These are phyloP conservation scores for Vaccinium corymbosum DNA, from an alignment of 148 eudicot genomes.

Conservation along the genomic window DNA sequence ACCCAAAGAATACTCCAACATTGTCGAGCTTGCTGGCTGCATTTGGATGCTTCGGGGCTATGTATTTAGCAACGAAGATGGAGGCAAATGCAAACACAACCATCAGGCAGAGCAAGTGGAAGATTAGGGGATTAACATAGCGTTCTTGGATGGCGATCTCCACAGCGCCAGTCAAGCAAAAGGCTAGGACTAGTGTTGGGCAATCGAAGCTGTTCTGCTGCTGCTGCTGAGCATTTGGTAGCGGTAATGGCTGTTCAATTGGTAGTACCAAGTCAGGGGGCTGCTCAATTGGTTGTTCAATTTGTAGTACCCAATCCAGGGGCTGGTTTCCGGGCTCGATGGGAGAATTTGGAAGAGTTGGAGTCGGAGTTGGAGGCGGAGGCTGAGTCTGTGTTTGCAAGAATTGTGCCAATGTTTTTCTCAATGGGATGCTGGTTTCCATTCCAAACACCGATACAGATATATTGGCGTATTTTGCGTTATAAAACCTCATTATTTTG, in stretches of 20 bases:
- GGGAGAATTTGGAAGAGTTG: too few relatives aligned
- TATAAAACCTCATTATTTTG: too few relatives aligned
- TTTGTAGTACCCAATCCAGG: not conserved
- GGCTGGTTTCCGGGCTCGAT: not conserved
- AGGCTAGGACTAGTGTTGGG: not conserved
- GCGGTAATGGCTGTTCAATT: not conserved
- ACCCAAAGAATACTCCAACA: not conserved
- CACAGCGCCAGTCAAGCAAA: not conserved
- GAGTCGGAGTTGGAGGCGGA: too few relatives aligned
- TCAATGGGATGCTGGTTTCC: too few relatives aligned
- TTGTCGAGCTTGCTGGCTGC: not conserved
- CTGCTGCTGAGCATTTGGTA: too few relatives aligned
- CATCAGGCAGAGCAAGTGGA: not conserved
- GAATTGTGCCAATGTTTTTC: too few relatives aligned
- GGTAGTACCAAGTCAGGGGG: not conserved
- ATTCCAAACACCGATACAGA: too few relatives aligned
- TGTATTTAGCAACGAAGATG: not conserved
- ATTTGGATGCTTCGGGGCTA: not conserved
- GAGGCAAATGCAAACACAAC: not conserved
- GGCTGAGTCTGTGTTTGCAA: too few relatives aligned
- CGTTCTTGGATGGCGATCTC: not conserved
- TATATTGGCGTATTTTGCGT: too few relatives aligned
- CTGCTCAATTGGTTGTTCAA: not conserved
- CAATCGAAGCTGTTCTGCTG: too few relatives aligned
- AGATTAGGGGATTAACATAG: not conserved